Evolutionary conservation across 2,329 filamentous ascomycete species (phyloP).

Genomic region (Magnaporthiopsis incrustans): DNA sequence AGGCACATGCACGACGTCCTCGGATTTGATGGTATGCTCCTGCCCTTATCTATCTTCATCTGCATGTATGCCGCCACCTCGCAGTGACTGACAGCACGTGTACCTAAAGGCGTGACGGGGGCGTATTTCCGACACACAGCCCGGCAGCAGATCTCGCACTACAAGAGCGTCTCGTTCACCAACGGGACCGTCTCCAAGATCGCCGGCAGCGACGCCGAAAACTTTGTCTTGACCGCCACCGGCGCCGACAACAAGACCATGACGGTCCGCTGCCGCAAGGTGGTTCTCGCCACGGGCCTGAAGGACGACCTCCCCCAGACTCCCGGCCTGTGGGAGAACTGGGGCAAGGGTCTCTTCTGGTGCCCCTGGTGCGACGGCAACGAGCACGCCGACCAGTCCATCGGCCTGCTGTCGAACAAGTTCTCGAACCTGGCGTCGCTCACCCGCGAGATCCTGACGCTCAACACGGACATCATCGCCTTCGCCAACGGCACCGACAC

Average conservation of each 20-base stretch:
- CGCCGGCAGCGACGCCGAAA: slow-evolving; percentile 27
- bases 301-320: slow-evolving; percentile 45
- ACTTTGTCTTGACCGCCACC: slow-evolving; percentile 35
- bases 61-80: neutral
- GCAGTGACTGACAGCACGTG: neutral
- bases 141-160: slow-evolving; percentile 42
- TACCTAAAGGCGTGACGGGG: slow-evolving; percentile 38
- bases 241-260: slow-evolving; percentile 17
- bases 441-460: slow-evolving; percentile 43
- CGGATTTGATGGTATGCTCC: slow-evolving; percentile 45
- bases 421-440: slow-evolving; percentile 34
- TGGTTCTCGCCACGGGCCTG: slow-evolving; percentile 51
- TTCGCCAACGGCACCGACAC: slow-evolving; percentile 54
- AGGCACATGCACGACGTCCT: slow-evolving; percentile 54
- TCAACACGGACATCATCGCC: slow-evolving; percentile 47
- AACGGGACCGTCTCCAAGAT: slow-evolving; percentile 45
- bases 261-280: slow-evolving; percentile 39
- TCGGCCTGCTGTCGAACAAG: slow-evolving; percentile 41
- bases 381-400: slow-evolving; percentile 50
- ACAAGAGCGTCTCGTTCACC: slow-evolving; percentile 38
- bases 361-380: slow-evolving; percentile 58
- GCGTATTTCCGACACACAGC: slow-evolving; percentile 46
- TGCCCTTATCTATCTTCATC: neutral
- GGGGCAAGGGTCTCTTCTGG: slow-evolving; percentile 54
- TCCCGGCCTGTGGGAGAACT: slow-evolving; percentile 45